Conservation (phyloP, 441 rosid genomes). For the Euphorbia schlechtendalii region DNA sequence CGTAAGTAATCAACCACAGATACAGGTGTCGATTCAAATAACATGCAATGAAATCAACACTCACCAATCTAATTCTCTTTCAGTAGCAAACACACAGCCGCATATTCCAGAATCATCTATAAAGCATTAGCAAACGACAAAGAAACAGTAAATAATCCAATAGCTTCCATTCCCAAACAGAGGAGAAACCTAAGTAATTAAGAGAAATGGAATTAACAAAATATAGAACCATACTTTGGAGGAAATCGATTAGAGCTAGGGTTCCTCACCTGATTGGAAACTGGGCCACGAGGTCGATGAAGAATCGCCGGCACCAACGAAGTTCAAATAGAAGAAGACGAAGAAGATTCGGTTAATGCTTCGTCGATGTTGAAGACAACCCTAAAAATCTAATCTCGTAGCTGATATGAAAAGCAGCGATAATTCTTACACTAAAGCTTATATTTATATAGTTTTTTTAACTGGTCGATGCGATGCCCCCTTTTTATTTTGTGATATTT, state of each 20-base stretch:
- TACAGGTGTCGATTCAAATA: not conserved
- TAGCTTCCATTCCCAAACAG: not conserved
- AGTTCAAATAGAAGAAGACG: not conserved
- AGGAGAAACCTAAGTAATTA: not conserved
- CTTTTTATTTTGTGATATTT: too few relatives aligned
- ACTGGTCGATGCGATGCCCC: too few relatives aligned
- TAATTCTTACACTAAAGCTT: too few relatives aligned
- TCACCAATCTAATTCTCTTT: not conserved
- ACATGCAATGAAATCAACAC: not conserved
- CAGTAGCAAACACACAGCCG: not conserved
- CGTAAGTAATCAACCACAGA: not conserved
- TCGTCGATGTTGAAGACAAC: not conserved
- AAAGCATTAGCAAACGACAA: not conserved
- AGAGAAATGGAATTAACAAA: not conserved
- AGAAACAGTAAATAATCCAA: not conserved
- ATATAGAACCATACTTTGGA: not conserved
- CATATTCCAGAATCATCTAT: not conserved
- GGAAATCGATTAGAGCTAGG: not conserved
- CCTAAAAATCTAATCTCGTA: not conserved
- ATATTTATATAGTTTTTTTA: too few relatives aligned
- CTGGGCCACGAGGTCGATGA: not conserved
- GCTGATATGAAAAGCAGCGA: not conserved
- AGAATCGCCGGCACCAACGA: not conserved
- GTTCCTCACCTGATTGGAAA: conserved; percentile 13
- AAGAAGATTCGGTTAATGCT: not conserved